Base-by-base conservation (phyloP, 2,329 filamentous ascomycete genomes). In the Neofusicoccum sp. region DNA sequence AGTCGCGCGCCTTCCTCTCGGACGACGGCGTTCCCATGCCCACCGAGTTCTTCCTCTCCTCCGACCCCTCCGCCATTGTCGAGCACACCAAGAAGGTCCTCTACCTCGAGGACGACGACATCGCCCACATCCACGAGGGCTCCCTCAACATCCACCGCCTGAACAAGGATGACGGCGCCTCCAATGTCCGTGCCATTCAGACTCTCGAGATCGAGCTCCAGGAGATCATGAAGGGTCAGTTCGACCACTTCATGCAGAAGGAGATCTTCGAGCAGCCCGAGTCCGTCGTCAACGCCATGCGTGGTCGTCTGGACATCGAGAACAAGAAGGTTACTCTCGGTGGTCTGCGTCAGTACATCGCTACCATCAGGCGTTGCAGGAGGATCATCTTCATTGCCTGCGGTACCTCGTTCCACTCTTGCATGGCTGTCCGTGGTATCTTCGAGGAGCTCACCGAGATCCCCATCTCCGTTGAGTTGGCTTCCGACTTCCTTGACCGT, bases 161-260 rank as follows among this genome's bases (percentile, higher is more conserved):
- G 69, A 93, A 90, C 80, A 98, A 98, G 87, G 89, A 93, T 69
- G 93, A 98, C 75, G 93, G 93, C 68, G 93, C 90, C 74, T 96
- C 91, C 79, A 97, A 98, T 75, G 92, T 98, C 69, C 93, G 95
- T 76, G 91, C 90, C 70, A 99, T 99, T 76, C 95, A 99, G 85
- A 99, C 95, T 60, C 86, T 99, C 61, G 95, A 99, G 84, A 90
- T 99, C 54, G 92, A 99, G 84, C 89, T 99, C 66, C 95, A 99
- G 83, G 93, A 99, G 83, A 99, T 99, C 80, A 99, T 99, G 95
- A 99, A 99, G 89, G 95, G 95, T 79, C 96, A 95, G 76, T 99
- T 98, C 79, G 95, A 99, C 78, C 95, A 99, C 82, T 99, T 97
- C 84, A 99, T 99, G 95, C 95, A 99, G 78, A 99, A 99, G 87